Percentiles rank a stretch among this genome's conserved stretches.
phyloP scores from a whole-genome alignment of 805 yeast species.

The Sungouiozyma ichnusensis region DNA sequence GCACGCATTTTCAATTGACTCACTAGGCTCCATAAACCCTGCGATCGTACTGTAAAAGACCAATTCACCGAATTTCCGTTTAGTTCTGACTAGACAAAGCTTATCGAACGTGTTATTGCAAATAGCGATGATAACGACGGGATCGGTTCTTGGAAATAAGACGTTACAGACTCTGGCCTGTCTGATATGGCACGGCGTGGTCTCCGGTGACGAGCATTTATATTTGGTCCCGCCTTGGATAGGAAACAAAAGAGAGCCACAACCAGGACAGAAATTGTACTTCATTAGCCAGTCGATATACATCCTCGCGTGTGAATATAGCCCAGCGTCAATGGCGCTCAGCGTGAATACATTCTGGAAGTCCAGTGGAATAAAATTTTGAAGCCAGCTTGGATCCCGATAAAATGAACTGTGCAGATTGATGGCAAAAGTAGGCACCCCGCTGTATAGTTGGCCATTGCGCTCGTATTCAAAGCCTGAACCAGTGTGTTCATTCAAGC shows the following conservation, averaged over 20 bases:
- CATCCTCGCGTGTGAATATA: slow-evolving; percentile 75
- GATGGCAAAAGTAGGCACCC: slow-evolving; percentile 55
- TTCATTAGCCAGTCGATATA: slow-evolving; percentile 75
- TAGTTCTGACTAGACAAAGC: slow-evolving; percentile 61
- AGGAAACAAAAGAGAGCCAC: slow-evolving; percentile 58
- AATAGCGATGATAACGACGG: slow-evolving; percentile 75
- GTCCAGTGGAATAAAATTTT: slow-evolving; percentile 3
- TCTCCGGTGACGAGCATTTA: slow-evolving; percentile 31
- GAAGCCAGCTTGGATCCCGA: slow-evolving; percentile 2
- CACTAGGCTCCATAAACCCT: slow-evolving; percentile 94
- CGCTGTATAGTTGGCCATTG: slow-evolving; percentile 31
- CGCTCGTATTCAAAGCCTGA: slow-evolving; percentile 30
- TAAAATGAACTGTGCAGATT: slow-evolving; percentile 32
- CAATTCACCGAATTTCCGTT: slow-evolving; percentile 39
- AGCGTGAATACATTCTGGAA: slow-evolving; percentile 12
- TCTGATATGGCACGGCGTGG: slow-evolving; percentile 1
- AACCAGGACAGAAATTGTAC: slow-evolving; percentile 74
- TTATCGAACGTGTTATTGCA: slow-evolving; percentile 49
- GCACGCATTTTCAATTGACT: slow-evolving; percentile 80
- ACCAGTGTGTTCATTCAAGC: slow-evolving; percentile 6
- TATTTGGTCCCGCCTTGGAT: slow-evolving; percentile 60
- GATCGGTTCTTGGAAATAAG: slow-evolving; percentile 87
- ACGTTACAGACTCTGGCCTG: slow-evolving; percentile 24
- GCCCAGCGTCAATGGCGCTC: slow-evolving; percentile 41
- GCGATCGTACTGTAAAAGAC: slow-evolving; percentile 76